Evolutionary conservation across 2,329 filamentous ascomycete species (phyloP), one percentile per base, ranked within the genome.

Genomic region (Aspergillus clavatus): DNA sequence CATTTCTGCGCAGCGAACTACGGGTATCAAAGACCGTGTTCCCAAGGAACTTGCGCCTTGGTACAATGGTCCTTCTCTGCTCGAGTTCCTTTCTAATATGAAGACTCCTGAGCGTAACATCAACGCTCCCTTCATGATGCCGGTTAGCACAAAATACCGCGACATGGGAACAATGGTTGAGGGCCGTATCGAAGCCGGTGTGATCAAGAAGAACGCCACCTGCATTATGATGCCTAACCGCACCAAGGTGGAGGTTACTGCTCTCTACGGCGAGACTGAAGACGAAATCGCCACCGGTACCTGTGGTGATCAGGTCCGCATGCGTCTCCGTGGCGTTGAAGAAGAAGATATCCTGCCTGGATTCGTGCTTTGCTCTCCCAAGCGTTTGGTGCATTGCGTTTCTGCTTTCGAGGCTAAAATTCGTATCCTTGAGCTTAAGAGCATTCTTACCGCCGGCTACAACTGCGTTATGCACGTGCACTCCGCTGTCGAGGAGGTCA

Each of bases 51-150:
- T 88, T 3, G 83, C 81, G 31, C 80, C 87, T 7, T 98, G 89
- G 88, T 94, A 89, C 66, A 78, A 87, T 31, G 89, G 90, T 0
- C 91, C 91, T 7, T 93, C 90, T 16, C 80, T 98, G 38, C 83
- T 98, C 16, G 91, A 97, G 70, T 96, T 90, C 70, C 82, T 98
- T n/a, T 91, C 96, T 66, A 76, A 81, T 64, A 96, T 97, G 88
- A 83, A 86, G 61, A 83, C 91, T 10, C 80, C 96, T 29, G 91
- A 98, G 69, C 88, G 93, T 59, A 98, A 97, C 76, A 72, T 96
- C 59, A 95, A 95, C 59, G 93, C 93, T 2, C 91, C 93, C 7
- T 97, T 98, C 78, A 97, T 98, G 93, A 96, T 98, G 90, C 87
- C 93, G 7, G 79, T 98, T 54, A 87, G 87, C 53, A 89, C 88